A percentile compares a stretch with the other conserved stretches of the same genome.
Evolutionary conservation across 1,284 basidiomycete genomes (phyloP).

Genomic region (Vanrija sp.): DNA sequence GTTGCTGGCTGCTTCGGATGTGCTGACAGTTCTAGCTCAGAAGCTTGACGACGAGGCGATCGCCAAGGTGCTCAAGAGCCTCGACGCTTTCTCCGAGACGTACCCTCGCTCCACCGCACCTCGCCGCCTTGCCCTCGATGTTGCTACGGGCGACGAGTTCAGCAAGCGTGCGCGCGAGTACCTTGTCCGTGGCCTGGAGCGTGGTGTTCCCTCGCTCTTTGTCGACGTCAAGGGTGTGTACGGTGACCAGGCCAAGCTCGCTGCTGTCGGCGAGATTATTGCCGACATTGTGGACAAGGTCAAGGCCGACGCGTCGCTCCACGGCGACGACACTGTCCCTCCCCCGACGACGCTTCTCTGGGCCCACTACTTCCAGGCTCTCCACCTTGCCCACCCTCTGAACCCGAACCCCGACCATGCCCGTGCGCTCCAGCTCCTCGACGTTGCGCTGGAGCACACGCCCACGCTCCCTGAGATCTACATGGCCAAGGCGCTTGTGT

Average conservation of each 20-base stretch:
- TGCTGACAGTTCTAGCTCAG: neutral
- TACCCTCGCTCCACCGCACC: conserved; percentile 70
- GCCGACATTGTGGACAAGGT: conserved; percentile 54
- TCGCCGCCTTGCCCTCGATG: conserved; percentile 63
- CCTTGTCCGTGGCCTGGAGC: conserved; percentile 66
- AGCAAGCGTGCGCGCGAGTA: conserved; percentile 64
- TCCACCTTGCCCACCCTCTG: conserved; percentile 71
- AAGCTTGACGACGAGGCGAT: conserved; percentile 49
- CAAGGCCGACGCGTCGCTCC: conserved; percentile 43
- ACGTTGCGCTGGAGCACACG: conserved; percentile 70
- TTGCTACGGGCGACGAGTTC: conserved; percentile 67
- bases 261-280: conserved; percentile 67
- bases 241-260: conserved; percentile 59
- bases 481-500: conserved; percentile 74
- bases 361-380: conserved; percentile 91
- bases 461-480: conserved; percentile 91
- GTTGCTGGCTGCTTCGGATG: conserved; percentile 50
- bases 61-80: conserved; percentile 56
- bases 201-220: conserved; percentile 91
- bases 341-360: conserved; percentile 88
- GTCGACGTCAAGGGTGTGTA: conserved; percentile 89
- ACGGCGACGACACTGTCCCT: conserved; percentile 46
- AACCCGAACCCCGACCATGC: conserved; percentile 50
- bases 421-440: conserved; percentile 65
- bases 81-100: conserved; percentile 60